Evolutionary conservation across 225 moss, liverwort and hornwort species (phyloP), one percentile per base, ranked within the genome.

Genomic region (Polytrichum formosum): DNA sequence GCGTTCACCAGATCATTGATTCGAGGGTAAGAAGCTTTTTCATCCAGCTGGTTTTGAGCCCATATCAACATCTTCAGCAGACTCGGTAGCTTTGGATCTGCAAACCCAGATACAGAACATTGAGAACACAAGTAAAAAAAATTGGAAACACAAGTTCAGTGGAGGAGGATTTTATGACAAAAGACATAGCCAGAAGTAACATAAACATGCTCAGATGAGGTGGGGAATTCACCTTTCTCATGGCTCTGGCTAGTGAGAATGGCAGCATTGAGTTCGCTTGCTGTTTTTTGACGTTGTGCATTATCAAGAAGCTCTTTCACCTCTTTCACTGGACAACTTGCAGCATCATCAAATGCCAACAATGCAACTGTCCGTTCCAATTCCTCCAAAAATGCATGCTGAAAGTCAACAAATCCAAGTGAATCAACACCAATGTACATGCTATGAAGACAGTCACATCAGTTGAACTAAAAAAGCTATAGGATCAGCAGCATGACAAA

Each of bases 201-300:
- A 46, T 13, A 16, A 26, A 46, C 46, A 46, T 46, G 46, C 46
- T 46, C 16, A 37, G 37, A 37, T 13, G 13, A 13, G 13, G 2
- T 37, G 46, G 46, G 35, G 13, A 10, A 54, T 54, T 21, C n/a
- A 95, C 94, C 94, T 92, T 95, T 95, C 69, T 95, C 94, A 79
- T 95, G 94, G 77, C 94, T 95, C 82, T 95, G 94, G 74, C 94
- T 95, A 5, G 92, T 95, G 35, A 95, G 86, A 60, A 95, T 95
- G 59, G 94, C 94, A 66, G 94, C 94, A 67, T 95, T 95, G 54
- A 95, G 74, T 87, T 95, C 94, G 75, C 94, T 95, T n/a, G 94
- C 94, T 72, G 94, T 95, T 79, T 95, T 95, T 67, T 95, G 94
- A 61, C 94, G 92, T 64, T 95, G 94, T 23, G 94, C 90, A 53